phyloP scores from a whole-genome alignment of 2,329 filamentous ascomycete species.

The Chalaropsis thielavioides region DNA sequence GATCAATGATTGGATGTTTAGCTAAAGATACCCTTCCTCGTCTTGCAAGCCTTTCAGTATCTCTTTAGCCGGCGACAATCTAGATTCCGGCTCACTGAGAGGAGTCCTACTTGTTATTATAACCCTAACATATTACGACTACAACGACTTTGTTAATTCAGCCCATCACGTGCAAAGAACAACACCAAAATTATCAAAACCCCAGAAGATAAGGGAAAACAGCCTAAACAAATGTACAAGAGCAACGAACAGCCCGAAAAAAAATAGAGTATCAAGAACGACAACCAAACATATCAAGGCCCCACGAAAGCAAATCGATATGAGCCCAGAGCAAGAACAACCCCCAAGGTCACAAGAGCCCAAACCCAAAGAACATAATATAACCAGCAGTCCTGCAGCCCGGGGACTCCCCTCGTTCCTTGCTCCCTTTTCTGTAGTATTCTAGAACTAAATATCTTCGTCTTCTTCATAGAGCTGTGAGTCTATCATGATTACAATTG shows the following conservation, averaged over 20 bases:
- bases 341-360: neutral
- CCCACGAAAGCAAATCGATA: neutral
- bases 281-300: neutral
- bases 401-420: neutral
- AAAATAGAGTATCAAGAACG: neutral
- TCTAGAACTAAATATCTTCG: conserved; percentile 2
- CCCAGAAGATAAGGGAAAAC: neutral
- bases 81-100: too few relatives aligned
- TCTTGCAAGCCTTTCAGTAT: too few relatives aligned
- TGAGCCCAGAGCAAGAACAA: neutral
- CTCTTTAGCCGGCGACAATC: too few relatives aligned
- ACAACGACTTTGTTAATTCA: too few relatives aligned
- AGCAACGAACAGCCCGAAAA: neutral
- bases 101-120: too few relatives aligned
- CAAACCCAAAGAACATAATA: neutral
- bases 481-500: conserved; percentile 55
- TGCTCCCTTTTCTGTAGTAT: neutral
- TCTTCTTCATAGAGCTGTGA: conserved; percentile 24
- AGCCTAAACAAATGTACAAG: neutral
- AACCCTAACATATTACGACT: too few relatives aligned
- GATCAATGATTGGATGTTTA: neutral
- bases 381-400: neutral
- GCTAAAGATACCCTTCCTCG: too few relatives aligned
- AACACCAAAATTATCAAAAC: neutral
- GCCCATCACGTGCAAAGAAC: neutral